Evolutionary conservation across 2,329 filamentous ascomycete species (phyloP), one percentile per base, ranked within the genome.

Genomic region (Aciculosporium take): DNA sequence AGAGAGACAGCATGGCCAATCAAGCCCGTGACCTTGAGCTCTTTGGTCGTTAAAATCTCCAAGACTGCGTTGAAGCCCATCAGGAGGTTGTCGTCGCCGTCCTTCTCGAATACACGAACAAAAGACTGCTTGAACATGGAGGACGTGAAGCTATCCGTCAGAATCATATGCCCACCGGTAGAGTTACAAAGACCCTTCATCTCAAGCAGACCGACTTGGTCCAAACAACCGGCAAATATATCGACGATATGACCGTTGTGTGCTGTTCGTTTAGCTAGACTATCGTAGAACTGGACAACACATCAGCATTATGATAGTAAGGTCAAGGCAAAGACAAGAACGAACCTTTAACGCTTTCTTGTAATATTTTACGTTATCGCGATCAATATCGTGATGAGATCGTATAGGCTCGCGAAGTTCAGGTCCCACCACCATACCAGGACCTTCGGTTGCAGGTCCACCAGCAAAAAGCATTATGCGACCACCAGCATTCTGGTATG

Each of bases 91-190:
- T 95, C 91, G 45, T 94, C 82, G 2, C 74, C 85, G 56, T 98
- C 91, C 63, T 95, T 95, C 59, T 98, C 91, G 56, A 98, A 98
- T 15, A 98, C 80, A 45, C 93, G 82, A 39, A 94, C 82, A 56
- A 98, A 98, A 0, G 91, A 96, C 60, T 98, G 91, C 67, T 91
- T 95, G 71, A 96, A 98, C 81, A 98, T 95, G 44, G 89, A 96
- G 0, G 91, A 93, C 4, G 89, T 96, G 60, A 98, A 98, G 60
- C 88, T 95, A 61, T 98, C 91, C 1, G 91, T 96, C 49, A 98
- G 67, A 48, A 98, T 93, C 81, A 98, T 98, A 58, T 98, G 88
- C 29, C 91, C 91, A 49, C 91, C 91, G 15, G 91, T 98, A 25
- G 82, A 94, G 62, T 96, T 98, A 49, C 88, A 82, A 10, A 98